Base-by-base conservation (phyloP, 2,329 filamentous ascomycete genomes). In the Tympanopsis confertula region DNA sequence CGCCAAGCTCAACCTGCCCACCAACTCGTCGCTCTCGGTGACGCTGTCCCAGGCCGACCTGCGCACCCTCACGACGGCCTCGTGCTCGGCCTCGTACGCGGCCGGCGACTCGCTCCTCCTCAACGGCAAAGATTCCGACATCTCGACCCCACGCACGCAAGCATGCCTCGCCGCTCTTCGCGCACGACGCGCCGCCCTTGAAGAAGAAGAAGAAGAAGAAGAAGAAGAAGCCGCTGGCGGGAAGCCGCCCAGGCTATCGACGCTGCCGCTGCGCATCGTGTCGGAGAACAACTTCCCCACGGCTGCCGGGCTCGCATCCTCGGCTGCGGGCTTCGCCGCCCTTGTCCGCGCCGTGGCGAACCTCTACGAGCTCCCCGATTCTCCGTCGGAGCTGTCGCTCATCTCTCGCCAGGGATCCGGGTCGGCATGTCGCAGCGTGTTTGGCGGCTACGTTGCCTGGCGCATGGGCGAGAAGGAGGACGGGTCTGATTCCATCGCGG, bases 281-380 rank as follows among this genome's bases (percentile, higher is more conserved):
- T 91, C 85, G 40, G 83, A 91, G 66, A 98, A 98, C 73, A 98
- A 98, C 72, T 98, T 98, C 71, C 91, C 91, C 44, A 98, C 91
- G 2, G 91, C 91, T 18, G 91, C 91, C 4, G 91, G 91, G 4
- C 78, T 98, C 13, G 79, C 80, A 3, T 81, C 74, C 14, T 83
- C 78, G 0, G 79, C 78, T 1, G 78, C 78, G 1, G 78, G 78
- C 4, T 82, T 82, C 45, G 78, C 78, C 3, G 78, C 78, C 17
- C 63, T 82, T 4, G 78, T 96, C 14, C 76, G 87, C 41, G 88
- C 86, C 45, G 86, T 98, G 49, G 91, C 91, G 24, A 75, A 96
- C 58, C 74, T 98, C 29, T 98, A 96, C 65, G 71, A 84, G 56
- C 77, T 98, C 5, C 80, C 83, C 4, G 74, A 86, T 42, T 78